Percentiles rank a stretch among this genome's conserved stretches.
phyloP scores from a whole-genome alignment of 371 early-diverging fungal genomes.

The Actinomortierella ambigua region DNA sequence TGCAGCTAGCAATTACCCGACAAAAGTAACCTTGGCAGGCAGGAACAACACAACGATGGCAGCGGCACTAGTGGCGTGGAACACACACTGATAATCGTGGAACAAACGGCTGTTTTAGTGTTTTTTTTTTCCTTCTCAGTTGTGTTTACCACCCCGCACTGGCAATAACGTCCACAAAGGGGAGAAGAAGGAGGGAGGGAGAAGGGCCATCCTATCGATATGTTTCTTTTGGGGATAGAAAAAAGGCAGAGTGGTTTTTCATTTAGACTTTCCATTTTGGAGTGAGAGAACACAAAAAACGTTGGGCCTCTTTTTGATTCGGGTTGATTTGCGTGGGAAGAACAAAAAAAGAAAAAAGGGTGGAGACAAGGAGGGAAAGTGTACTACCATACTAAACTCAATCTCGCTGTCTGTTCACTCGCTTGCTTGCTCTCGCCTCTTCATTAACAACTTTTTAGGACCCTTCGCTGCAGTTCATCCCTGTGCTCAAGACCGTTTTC shows the following conservation, averaged over 20 bases:
- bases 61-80: too few species aligned
- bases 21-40: too few species aligned
- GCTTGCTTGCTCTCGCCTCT: neutral
- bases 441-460: constrained; percentile 15
- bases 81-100: too few species aligned
- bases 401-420: neutral
- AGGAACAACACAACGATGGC: too few species aligned
- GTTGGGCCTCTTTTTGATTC: too few species aligned
- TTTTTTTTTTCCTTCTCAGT: too few species aligned
- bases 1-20: too few species aligned
- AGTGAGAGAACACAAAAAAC: too few species aligned
- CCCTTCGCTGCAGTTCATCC: constrained; percentile 62
- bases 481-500: constrained; percentile 80
- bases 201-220: neutral
- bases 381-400: neutral
- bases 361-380: neutral
- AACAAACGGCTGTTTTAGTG: too few species aligned
- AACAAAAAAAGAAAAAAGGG: neutral
- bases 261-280: constrained; percentile 1
- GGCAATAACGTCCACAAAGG: too few species aligned
- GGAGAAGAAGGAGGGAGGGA: neutral
- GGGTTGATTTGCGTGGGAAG: neutral
- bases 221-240: constrained; percentile 11
- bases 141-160: too few species aligned
- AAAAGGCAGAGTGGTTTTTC: constrained; percentile 4